Evolutionary conservation across 768 basidiomycete genomes (phyloP), one percentile per base, ranked within the genome.

Genomic region (Mycena rosella): DNA sequence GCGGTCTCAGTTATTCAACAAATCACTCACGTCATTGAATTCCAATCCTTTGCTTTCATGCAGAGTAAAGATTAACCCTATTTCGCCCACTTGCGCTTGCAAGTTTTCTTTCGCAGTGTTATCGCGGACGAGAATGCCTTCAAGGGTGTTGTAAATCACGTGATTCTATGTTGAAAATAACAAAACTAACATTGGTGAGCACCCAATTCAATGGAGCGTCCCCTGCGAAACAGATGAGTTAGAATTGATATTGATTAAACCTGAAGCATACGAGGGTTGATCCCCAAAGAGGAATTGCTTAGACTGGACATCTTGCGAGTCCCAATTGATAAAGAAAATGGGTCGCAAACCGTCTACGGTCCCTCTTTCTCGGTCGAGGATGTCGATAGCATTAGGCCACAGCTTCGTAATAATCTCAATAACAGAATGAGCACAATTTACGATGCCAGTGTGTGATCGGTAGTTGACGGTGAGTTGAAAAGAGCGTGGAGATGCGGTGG

Each of bases 61-160:
- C 2, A 89, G 65, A 1, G 89, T 89, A 77, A 91, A 78, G 32
- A 91, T 85, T 11, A 88, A 59, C 8, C 88, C 89, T 10, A 89
- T 83, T 24, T 88, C 79, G 4, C 90, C 90, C 0, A 92, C 81
- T 73, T 88, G 82, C 24, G 78, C 69, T 49, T 79, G 77, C 9
- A 93, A 74, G 36, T 77, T 80, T 8, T 87, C 72, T 29, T 80
- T 77, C 1, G 90, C 88, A 8, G 74, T 74, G 0, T 89, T 83
- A 60, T 92, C 80, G 13, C 92, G 89, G 9, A 93, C 92, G 5
- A 93, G 78, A 40, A 93, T 90, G 65, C 89, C 92, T 93, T 58
- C 20, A 40, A n/a, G 20, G 17, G n/a, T n/a, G n/a, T n/a, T n/a
- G n/a, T 13, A 17, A 53, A 52, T 55, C 20, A 44, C 15, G 36